Conservation (phyloP, 495 filamentous ascomycete species). For the Lasiosphaeris hirsuta region DNA sequence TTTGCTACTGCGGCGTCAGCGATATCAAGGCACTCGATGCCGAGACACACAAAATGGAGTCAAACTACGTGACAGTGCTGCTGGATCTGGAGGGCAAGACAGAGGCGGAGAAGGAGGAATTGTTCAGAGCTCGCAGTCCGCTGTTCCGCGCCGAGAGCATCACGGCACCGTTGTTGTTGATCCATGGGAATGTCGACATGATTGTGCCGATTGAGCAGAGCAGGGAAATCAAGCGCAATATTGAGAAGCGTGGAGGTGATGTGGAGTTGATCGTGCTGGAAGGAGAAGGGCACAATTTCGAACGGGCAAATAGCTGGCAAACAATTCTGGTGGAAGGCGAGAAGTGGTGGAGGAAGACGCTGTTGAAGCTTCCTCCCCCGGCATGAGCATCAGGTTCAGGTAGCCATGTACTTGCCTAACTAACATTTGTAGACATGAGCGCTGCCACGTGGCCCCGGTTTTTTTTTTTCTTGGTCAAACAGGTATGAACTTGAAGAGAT, state of each 20-base stretch:
- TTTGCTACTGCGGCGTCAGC: constrained; percentile 45
- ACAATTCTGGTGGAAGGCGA: constrained; percentile 30
- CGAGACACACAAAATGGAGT: constrained; percentile 53
- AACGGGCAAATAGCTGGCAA: constrained; percentile 24
- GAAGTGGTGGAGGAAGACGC: constrained; percentile 47
- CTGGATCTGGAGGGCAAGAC: constrained; percentile 28
- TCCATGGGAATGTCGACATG: constrained; percentile 47
- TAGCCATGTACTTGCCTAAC: too few species aligned
- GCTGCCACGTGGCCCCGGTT: too few species aligned
- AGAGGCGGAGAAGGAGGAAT: constrained; percentile 35
- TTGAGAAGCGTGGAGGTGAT: constrained; percentile 36
- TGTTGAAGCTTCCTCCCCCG: constrained; percentile 52
- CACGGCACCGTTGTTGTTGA: constrained; percentile 41
- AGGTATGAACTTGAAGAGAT: too few species aligned
- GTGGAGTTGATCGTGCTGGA: constrained; percentile 44
- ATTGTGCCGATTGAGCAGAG: constrained; percentile 50
- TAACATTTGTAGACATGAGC: too few species aligned
- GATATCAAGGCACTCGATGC: constrained; percentile 39
- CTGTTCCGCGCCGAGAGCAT: constrained; percentile 45
- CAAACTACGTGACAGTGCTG: constrained; percentile 42
- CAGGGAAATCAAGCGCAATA: constrained; percentile 37
- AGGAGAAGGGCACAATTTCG: constrained; percentile 48
- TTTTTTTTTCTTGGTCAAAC: too few species aligned
- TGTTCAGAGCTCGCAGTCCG: constrained; percentile 41
- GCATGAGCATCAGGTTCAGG: too few species aligned